Base-by-base conservation (phyloP, 2,329 filamentous ascomycete genomes). In the Pseudogymnoascus sp. region DNA sequence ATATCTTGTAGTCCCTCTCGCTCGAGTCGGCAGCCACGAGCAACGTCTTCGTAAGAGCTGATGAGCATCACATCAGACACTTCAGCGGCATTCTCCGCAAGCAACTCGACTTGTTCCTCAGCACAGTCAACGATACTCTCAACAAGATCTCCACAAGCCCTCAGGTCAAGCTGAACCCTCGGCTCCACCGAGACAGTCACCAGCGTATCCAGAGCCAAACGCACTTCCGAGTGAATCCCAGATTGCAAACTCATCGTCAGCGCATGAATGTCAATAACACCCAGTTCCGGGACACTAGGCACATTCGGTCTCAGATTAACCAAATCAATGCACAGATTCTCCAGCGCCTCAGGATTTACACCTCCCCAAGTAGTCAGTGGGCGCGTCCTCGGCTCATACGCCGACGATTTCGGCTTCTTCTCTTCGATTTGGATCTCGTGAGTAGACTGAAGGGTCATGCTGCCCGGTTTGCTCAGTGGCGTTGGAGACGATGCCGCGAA, bases 121-220 rank as follows among this genome's bases (percentile, higher is more conserved):
- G 91, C 95, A 73, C 91, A 96, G 69, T 98, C 95, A 36, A 97
- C 80, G 62, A 99, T 77, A 0, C 90, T 89, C 66, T 98, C 95
- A 16, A 96, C 83, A 64, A 99, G 77, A 73, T 98, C 95, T 64
- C 96, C 93, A 72, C 91, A 96, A 63, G 85, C 85, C 64, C 86
- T 81, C 43, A 96, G 78, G 45, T 86, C 82, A 19, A 88, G 80
- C n/a, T 82, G 81, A 23, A 88, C 81, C 4, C 83, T 80, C 14
- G 79, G 78, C 63, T 88, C 85, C 41, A 84, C 84, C 2, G 90
- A 91, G 13, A 78, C 74, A 2, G 81, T 85, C 8, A 86, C 87
- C 37, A 99, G 79, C 0, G 90, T 91, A 74, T 98, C 95, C 51
- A 99, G 79, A 2, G 93, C 93, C 67, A 96, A 78, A 8, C 93